Evolutionary conservation across 176 grass and related monocot genomes (phyloP).

Genomic region (Canna indica): DNA sequence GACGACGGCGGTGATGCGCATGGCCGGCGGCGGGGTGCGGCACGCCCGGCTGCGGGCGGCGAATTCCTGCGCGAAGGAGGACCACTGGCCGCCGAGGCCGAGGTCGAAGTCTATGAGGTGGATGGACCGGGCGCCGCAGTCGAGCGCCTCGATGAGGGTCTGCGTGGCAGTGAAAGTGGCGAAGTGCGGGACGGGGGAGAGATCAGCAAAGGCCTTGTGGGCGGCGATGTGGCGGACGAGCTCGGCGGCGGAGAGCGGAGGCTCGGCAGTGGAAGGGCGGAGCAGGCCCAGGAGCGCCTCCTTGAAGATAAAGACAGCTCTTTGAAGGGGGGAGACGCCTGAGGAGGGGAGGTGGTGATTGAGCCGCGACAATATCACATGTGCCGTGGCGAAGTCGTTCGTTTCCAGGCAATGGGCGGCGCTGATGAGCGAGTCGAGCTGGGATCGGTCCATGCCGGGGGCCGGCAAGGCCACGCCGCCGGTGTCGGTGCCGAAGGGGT

Average conservation of each 20-base stretch:
- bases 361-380: constrained; percentile 37
- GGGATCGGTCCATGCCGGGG: constrained; percentile 25
- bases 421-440: constrained; percentile 28
- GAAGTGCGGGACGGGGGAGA: constrained; percentile 43
- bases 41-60: constrained; percentile 24
- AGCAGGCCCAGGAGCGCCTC: constrained; percentile 43
- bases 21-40: constrained; percentile 8
- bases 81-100: constrained; percentile 56
- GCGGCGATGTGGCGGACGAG: constrained; percentile 35
- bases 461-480: neutral
- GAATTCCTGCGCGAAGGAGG: constrained; percentile 46
- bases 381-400: constrained; percentile 27
- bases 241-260: constrained; percentile 27
- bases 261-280: constrained; percentile 13
- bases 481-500: neutral
- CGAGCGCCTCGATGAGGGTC: constrained; percentile 43
- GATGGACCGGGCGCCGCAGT: constrained; percentile 29
- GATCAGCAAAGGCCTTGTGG: constrained; percentile 41
- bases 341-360: constrained; percentile 26
- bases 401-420: constrained; percentile 33
- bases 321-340: constrained; percentile 22
- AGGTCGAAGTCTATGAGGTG: constrained; percentile 56
- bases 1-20: constrained; percentile 51
- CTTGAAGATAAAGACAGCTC: constrained; percentile 42
- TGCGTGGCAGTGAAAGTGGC: constrained; percentile 53